Base-by-base conservation (phyloP, 306 rosid genomes). In the Herpetospermum pedunculosum region DNA sequence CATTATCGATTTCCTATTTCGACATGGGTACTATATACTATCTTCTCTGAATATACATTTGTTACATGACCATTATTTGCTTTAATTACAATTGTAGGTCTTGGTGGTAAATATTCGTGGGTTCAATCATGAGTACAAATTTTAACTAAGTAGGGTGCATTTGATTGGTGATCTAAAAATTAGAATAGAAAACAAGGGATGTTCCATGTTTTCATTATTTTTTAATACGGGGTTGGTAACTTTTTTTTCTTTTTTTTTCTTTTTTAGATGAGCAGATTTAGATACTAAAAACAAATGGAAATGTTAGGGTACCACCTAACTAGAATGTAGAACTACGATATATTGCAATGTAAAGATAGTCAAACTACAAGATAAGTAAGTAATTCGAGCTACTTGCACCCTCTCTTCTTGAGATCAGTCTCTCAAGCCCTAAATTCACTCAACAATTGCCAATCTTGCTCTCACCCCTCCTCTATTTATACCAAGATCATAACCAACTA, bases 1-100 rank as follows among this genome's bases (percentile, higher is more conserved):
- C 49, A 81, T 88, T 79, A 87, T 83, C 46, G 92, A 89, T 78
- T 89, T 92, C 84, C 78, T 92, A 70, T 86, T 84, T 82, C 83
- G 96, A 65, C 96, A 87, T 16, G 96, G 96, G 97, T 92, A 92
- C 26, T 28, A 7, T 44, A 7, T 15, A 28, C 73, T 69, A 43
- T 69, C 3, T 44, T 44, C 37, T 41, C 14, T 12, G 73, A 5
- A 8, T 23, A 6, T 67, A 67, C 19, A 7, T 69, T 25, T 44
- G 21, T 6, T 69, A 18, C 54, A 14, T 11, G 25, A 16, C 73
- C 25, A 43, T 69, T 69, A 69, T 68, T 26, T 26, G 3, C 32
- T 19, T 21, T 4, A 67, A 8, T 67, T 38, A 38, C 25, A 43
- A 41, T 6, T 12, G 37, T 68, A 21, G 23, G 37, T 68, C 35